phyloP scores from a whole-genome alignment of 2,329 filamentous ascomycete genomes.

The Scedosporium boydii region DNA sequence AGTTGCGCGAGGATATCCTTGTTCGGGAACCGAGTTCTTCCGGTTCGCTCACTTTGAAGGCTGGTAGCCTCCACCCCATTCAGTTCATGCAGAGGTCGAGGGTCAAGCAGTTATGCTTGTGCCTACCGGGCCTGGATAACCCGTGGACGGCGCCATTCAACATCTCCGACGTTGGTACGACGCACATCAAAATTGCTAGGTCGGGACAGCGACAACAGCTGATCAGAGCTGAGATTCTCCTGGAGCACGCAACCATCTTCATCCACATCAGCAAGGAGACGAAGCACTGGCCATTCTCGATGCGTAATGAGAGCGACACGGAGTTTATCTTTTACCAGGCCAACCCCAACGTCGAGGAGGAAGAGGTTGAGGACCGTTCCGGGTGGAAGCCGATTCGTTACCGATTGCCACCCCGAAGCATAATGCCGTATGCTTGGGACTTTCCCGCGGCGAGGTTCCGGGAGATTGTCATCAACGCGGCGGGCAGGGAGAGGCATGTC shows the following conservation, averaged over 20 bases:
- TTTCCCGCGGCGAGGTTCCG: slow-evolving; percentile 96
- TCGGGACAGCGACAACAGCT: slow-evolving; percentile 81
- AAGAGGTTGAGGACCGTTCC: slow-evolving; percentile 72
- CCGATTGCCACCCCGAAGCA: slow-evolving; percentile 82
- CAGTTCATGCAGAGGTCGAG: slow-evolving; percentile 79
- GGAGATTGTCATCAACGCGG: slow-evolving; percentile 66
- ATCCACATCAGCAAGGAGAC: slow-evolving; percentile 81
- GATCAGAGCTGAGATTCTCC: slow-evolving; percentile 76
- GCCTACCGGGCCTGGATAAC: slow-evolving; percentile 89
- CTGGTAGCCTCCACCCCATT: slow-evolving; percentile 73
- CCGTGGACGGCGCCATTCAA: slow-evolving; percentile 98
- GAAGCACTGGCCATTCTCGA: slow-evolving; percentile 96
- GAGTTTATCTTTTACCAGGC: slow-evolving; percentile 97
- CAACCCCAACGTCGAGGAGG: slow-evolving; percentile 85
- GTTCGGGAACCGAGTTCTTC: slow-evolving; percentile 89
- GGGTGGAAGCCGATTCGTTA: slow-evolving; percentile 92
- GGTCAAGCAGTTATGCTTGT: slow-evolving; percentile 83
- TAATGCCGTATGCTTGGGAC: slow-evolving; percentile 99
- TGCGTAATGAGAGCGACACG: slow-evolving; percentile 94
- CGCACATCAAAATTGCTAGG: slow-evolving; percentile 89
- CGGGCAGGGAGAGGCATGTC: slow-evolving; percentile 62
- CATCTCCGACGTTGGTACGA: slow-evolving; percentile 86
- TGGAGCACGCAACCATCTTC: slow-evolving; percentile 92
- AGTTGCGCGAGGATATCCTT: slow-evolving; percentile 77
- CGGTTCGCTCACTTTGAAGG: slow-evolving; percentile 66